Base-by-base conservation (phyloP, 164 flowering plant genomes). In the Aristolochia contorta region DNA sequence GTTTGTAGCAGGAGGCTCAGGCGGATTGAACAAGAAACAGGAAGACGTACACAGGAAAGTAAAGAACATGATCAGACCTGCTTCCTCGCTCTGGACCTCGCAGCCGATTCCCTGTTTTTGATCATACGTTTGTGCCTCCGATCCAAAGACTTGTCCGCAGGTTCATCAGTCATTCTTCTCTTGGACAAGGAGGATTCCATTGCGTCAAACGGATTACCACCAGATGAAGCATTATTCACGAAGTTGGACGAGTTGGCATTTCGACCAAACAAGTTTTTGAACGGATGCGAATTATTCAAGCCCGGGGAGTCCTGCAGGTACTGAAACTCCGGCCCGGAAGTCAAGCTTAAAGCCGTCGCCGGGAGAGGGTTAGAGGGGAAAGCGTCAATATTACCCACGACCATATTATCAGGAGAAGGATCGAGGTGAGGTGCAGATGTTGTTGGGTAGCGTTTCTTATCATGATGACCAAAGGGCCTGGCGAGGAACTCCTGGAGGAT, bases 81-180 rank as follows among this genome's bases (percentile, higher is more conserved):
- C 70, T 77, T 80, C 64, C 85, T 71, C 24, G 92, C 85, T 63
- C 91, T 73, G n/a, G 91, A 85, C 1, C 91, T 75, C 20, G 83
- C 79, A 48, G 91, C 91, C 7, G 92, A 83, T 53, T 86, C 92
- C 59, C 92, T 63, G 65, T 82, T 83, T 79, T 83, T 86, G 68
- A 83, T 78, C 82, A 82, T 74, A n/a, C 88, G 81, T 62, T 79
- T 82, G 30, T 72, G 74, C 30, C 82, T 55, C 16, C 75, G 78
- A 65, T 82, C 84, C 14, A 68, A 61, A 25, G 59, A 25, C 37
- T 54, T 25, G 10, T 64, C 75, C 16, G 63, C 68, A 24, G 48
- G 18, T 16, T 69, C 78, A 12, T 69, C 78, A 12, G 69, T 56
- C n/a, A 30, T 62, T 69, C 80, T 71, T 62, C 73, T 82, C 70